A percentile compares a stretch with the other conserved stretches of the same genome.
Conservation (phyloP, 2,329 filamentous ascomycete species). For the Fusarium lyarnte region DNA sequence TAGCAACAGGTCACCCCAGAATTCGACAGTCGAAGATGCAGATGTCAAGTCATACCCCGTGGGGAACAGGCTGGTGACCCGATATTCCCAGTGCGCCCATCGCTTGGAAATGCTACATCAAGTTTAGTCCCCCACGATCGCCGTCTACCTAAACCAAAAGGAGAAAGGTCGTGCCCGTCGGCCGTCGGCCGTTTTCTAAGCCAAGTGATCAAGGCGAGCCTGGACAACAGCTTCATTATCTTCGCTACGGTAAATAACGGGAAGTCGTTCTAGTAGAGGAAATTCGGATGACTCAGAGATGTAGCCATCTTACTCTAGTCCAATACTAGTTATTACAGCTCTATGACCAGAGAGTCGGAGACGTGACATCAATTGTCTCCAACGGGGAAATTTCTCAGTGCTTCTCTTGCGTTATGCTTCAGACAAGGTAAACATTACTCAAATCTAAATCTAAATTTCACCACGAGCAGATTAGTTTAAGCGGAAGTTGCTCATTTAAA, state of each 20-base stretch:
- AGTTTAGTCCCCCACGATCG: background rate
- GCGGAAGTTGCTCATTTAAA: accelerated
- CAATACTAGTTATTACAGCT: accelerated
- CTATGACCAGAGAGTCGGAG: accelerated
- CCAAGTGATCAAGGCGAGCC: background rate
- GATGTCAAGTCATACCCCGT: background rate
- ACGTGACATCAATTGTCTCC: accelerated
- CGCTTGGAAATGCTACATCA: background rate
- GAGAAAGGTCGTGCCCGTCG: background rate
- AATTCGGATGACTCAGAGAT: accelerated
- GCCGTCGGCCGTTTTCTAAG: background rate
- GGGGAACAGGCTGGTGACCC: background rate
- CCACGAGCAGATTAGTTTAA: accelerated
- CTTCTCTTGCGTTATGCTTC: background rate
- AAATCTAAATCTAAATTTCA: background rate
- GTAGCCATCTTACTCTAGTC: accelerated
- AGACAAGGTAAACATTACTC: too few relatives aligned
- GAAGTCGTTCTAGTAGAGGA: accelerated
- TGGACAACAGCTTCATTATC: background rate
- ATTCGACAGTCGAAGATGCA: background rate
- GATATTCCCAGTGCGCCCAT: too few relatives aligned
- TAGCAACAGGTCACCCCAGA: accelerated
- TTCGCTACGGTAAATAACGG: background rate
- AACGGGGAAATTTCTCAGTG: accelerated
- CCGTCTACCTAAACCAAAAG: accelerated